Percentiles rank a stretch among this genome's conserved stretches.
Conservation (phyloP, 768 basidiomycete genomes). For the Termitomyces sp. region DNA sequence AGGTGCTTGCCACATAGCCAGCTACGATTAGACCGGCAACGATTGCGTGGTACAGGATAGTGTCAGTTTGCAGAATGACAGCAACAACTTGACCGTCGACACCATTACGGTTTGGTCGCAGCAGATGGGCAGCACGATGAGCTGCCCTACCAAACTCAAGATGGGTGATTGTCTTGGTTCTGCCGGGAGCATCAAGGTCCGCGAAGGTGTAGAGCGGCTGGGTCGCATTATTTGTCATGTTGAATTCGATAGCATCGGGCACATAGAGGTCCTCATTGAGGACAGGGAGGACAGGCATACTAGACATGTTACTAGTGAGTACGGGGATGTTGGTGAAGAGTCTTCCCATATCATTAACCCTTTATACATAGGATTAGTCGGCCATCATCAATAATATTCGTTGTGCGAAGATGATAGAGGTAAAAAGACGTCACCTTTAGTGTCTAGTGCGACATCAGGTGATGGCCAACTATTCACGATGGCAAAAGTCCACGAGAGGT, state of each 20-base stretch:
- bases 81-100: constrained; percentile 29
- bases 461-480: too few species aligned
- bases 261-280: constrained; percentile 4
- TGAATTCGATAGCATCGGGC: constrained; percentile 9
- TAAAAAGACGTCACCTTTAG: not conserved
- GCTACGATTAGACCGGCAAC: constrained; percentile 27
- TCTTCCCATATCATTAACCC: not conserved
- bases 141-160: constrained; percentile 43
- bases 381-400: not conserved
- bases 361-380: not conserved
- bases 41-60: constrained; percentile 33
- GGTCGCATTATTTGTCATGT: constrained; percentile 6
- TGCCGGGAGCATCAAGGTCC: not conserved
- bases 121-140: constrained; percentile 32
- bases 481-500: too few species aligned
- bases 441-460: too few species aligned
- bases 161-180: constrained; percentile 28
- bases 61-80: constrained; percentile 23
- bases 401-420: not conserved
- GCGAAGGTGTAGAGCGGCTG: constrained; percentile 9
- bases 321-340: not conserved
- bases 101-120: constrained; percentile 30
- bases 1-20: constrained; percentile 23
- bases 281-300: not conserved
- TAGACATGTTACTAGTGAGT: not conserved